Evolutionary conservation across 495 filamentous ascomycete genomes (phyloP).

Genomic region (Bryoglossum gracile): DNA sequence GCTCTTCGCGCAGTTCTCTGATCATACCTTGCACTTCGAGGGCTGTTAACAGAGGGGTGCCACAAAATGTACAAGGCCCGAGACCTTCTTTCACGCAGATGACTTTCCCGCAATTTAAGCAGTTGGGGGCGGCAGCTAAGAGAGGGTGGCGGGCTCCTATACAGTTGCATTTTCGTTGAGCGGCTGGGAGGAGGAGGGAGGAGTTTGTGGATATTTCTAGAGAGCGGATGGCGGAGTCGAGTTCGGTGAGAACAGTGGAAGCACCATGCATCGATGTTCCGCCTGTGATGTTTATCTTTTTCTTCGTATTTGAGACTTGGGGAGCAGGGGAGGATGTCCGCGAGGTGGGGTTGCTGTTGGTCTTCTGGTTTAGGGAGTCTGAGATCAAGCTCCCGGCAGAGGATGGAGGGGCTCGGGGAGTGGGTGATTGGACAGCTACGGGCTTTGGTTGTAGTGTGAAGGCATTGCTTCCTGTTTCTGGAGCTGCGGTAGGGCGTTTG

Average conservation of each 20-base stretch:
- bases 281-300: constrained; percentile 61
- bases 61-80: constrained; percentile 92
- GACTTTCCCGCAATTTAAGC: constrained; percentile 90
- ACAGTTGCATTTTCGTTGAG: constrained; percentile 68
- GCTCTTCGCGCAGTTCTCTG: constrained; percentile 73
- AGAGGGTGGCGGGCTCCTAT: constrained; percentile 79
- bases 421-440: constrained; percentile 33
- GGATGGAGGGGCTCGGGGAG: constrained; percentile 45
- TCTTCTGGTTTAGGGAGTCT: constrained; percentile 45
- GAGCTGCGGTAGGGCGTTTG: constrained; percentile 26
- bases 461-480: constrained; percentile 37
- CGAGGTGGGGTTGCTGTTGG: constrained; percentile 53
- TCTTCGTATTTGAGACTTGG: constrained; percentile 29
- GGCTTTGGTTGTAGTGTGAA: constrained; percentile 29
- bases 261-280: constrained; percentile 70
- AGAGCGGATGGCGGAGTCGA: constrained; percentile 85
- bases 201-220: constrained; percentile 81
- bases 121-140: constrained; percentile 83
- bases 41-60: constrained; percentile 58
- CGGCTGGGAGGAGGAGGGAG: constrained; percentile 26
- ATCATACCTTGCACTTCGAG: constrained; percentile 80
- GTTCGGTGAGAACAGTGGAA: constrained; percentile 67
- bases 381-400: constrained; percentile 71
- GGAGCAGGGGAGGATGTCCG: constrained; percentile 40
- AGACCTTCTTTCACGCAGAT: constrained; percentile 91